Conservation (phyloP, 768 basidiomycete genomes). For the Lactarius trivialis region DNA sequence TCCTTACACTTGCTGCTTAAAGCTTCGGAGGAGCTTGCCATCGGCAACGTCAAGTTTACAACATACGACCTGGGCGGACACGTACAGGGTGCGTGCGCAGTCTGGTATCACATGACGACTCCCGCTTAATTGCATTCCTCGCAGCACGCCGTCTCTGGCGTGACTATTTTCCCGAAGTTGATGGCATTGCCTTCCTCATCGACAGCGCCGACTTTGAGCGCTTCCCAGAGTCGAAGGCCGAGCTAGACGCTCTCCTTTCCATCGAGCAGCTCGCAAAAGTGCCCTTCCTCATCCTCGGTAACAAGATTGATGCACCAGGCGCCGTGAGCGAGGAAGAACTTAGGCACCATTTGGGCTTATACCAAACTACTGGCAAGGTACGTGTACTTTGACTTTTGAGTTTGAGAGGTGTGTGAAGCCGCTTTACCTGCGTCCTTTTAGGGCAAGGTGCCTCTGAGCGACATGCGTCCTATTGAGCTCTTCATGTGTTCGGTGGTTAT, state of each 20-base stretch:
- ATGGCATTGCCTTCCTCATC: constrained; percentile 97
- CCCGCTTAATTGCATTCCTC: not conserved
- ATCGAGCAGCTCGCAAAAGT: constrained; percentile 95
- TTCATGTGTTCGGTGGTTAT: constrained; percentile 99
- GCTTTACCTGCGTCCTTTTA: constrained; percentile 29
- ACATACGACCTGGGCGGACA: constrained; percentile 98
- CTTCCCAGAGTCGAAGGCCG: constrained; percentile 93
- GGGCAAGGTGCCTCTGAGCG: constrained; percentile 96
- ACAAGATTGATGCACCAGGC: constrained; percentile 99
- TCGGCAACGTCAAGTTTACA: constrained; percentile 98
- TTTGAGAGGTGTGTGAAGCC: not conserved
- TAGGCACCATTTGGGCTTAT: constrained; percentile 89
- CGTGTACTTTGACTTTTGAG: constrained; percentile 16
- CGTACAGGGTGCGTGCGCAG: constrained; percentile 65
- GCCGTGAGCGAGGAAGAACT: constrained; percentile 98
- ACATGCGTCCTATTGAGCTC: constrained; percentile 96
- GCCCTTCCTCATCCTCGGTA: constrained; percentile 96
- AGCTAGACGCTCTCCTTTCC: constrained; percentile 90
- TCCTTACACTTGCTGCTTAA: constrained; percentile 8
- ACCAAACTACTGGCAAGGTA: constrained; percentile 99
- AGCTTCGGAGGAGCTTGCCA: constrained; percentile 99
- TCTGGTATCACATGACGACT: not conserved
- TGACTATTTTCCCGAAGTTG: constrained; percentile 99
- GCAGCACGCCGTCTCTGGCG: constrained; percentile 96
- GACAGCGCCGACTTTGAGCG: constrained; percentile 97